A percentile compares a stretch with the other conserved stretches of the same genome.
Conservation (phyloP, 805 yeast species). For the Candida awuae region DNA sequence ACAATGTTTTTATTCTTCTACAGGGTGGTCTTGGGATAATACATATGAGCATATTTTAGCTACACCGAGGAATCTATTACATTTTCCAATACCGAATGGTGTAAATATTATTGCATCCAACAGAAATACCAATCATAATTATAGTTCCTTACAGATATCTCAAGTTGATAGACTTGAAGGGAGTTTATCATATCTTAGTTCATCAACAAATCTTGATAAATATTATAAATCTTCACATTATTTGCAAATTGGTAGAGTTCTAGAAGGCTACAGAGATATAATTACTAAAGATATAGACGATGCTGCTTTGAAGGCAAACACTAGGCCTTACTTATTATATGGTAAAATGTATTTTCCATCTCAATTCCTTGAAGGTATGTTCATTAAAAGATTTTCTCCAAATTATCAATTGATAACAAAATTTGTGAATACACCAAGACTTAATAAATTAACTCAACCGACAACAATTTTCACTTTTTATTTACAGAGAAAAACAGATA, state of each 20-base stretch:
- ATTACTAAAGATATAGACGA: not conserved
- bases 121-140: conserved; percentile 59
- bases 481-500: conserved; percentile 59
- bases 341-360: conserved; percentile 89
- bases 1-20: conserved; percentile 56
- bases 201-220: conserved; percentile 45
- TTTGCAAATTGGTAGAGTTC: conserved; percentile 55
- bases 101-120: conserved; percentile 59
- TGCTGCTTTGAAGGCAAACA: not conserved
- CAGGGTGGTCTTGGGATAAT: conserved; percentile 76
- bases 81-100: conserved; percentile 67
- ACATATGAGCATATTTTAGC: conserved; percentile 67
- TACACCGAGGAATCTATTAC: conserved; percentile 61
- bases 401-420: conserved; percentile 61
- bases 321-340: conserved; percentile 47
- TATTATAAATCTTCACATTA: conserved; percentile 43
- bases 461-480: conserved; percentile 54
- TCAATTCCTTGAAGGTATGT: conserved; percentile 80
- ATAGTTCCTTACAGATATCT: conserved; percentile 63
- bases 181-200: conserved; percentile 72
- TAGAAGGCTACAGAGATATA: conserved; percentile 50
- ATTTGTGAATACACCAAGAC: conserved; percentile 55
- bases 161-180: conserved; percentile 65
- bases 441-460: conserved; percentile 21
- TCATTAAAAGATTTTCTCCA: conserved; percentile 52